Evolutionary conservation across 1,139 yeast genomes (phyloP), one percentile per base, ranked within the genome.

Genomic region (Cylindricascospora bacillispora): DNA sequence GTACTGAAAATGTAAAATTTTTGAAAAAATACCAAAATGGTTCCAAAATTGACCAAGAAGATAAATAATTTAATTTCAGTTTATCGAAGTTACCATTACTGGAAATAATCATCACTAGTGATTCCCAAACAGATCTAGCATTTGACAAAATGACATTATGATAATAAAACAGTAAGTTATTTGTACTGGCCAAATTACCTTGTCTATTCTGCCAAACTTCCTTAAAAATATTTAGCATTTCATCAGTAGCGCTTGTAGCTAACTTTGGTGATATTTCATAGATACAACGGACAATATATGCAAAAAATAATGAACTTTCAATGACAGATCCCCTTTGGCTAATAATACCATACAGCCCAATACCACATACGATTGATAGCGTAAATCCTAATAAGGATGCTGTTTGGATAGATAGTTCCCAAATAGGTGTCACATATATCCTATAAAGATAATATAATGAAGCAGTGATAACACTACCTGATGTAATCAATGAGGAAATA

Each of bases 241-340:
- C 65, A 24, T 48, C 52, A 20, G 62, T 58, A 1, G 66, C 63
- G 22, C 56, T 44, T 6, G 57, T 51, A 3, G 82, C 73, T 30
- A 85, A 65, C 41, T 78, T 82, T 0, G 95, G 94, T 46, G 85
- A 82, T 4, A 93, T 74, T 49, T 85, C 92, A 53, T 86, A 86
- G 35, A 85, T 73, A 44, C 95, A 83, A 52, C 93, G 79, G 12
- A 89, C 95, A 42, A 86, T 77, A 54, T 89, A 89, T 9, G 93
- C 92, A 50, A 83, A 77, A 44, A 89, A 63, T 36, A 86, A 60
- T 5, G 94, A 80, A 20, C 86, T 71, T 55, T 89, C 98, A 35
- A 85, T 69, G 21, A 89, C 76, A n/a, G 89, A 78, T 3, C 97
- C 95, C 38, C 70, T 70, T 9, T 80, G 77, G 5, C 89, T 73